Evolutionary conservation across 2,329 filamentous ascomycete genomes (phyloP).

Genomic region (Phyllosticta ampelicida): DNA sequence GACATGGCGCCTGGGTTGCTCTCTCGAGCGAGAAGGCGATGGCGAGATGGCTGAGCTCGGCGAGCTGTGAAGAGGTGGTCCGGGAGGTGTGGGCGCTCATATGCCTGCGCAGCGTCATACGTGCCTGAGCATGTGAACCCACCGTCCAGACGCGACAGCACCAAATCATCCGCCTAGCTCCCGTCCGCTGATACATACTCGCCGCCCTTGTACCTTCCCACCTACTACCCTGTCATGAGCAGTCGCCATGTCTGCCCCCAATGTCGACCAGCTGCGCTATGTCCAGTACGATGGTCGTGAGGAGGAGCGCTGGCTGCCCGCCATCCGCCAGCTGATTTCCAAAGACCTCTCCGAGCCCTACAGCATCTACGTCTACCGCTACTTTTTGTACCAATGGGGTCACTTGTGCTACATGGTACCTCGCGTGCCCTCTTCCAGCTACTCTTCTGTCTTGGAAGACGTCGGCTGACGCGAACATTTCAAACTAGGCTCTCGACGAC

Average conservation of each 20-base stretch:
- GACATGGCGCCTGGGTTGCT: slow-evolving; percentile 19
- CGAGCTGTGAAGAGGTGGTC: not conserved
- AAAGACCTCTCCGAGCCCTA: slow-evolving; percentile 97
- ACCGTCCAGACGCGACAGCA: not conserved
- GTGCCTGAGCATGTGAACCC: not conserved
- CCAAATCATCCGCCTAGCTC: not conserved
- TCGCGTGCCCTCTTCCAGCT: slow-evolving; percentile 1
- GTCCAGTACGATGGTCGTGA: slow-evolving; percentile 49
- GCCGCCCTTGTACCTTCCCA: not conserved
- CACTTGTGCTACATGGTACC: slow-evolving; percentile 89
- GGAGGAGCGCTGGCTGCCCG: slow-evolving; percentile 60
- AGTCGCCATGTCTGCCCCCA: not conserved
- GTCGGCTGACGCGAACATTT: slow-evolving; percentile 1
- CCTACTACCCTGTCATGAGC: not conserved
- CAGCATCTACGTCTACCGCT: slow-evolving; percentile 98
- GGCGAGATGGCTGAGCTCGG: not conserved
- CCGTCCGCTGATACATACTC: not conserved
- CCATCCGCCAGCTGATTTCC: slow-evolving; percentile 85
- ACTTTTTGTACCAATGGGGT: slow-evolving; percentile 96
- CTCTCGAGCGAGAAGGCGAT: not conserved
- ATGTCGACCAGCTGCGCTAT: slow-evolving; percentile 39
- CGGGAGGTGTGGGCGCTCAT: not conserved
- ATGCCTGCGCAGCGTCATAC: not conserved
- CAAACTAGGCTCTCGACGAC: slow-evolving; percentile 25
- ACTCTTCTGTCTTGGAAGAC: not conserved